Percentiles rank a stretch among this genome's conserved stretches.
phyloP scores from a whole-genome alignment of 2,329 filamentous ascomycete genomes.

The Neonectria hederae region DNA sequence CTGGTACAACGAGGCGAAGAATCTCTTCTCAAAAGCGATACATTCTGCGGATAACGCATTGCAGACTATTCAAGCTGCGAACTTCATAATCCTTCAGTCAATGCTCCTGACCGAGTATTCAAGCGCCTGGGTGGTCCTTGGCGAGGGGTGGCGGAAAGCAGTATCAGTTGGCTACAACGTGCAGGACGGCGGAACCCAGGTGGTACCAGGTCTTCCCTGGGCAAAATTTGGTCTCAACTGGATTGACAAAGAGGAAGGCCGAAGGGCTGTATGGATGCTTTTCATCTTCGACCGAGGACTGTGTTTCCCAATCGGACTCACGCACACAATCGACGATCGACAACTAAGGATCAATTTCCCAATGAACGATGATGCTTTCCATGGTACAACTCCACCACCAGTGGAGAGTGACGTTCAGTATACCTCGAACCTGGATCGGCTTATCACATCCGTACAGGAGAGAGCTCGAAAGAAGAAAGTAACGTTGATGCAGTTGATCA shows the following conservation, averaged over 20 bases:
- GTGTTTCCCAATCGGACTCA: constrained; percentile 38
- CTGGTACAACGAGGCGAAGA: constrained; percentile 35
- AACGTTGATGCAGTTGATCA: constrained; percentile 33
- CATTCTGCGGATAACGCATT: constrained; percentile 25
- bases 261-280: constrained; percentile 36
- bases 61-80: constrained; percentile 34
- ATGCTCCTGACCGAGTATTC: constrained; percentile 32
- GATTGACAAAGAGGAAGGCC: constrained; percentile 35
- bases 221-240: constrained; percentile 13
- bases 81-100: constrained; percentile 35
- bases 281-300: constrained; percentile 39
- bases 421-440: constrained; percentile 24
- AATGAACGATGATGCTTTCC: constrained; percentile 35
- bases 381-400: constrained; percentile 7
- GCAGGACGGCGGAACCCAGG: constrained; percentile 10
- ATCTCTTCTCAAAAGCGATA: constrained; percentile 26
- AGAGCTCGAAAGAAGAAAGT: constrained; percentile 14
- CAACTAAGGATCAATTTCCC: constrained; percentile 36
- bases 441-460: constrained; percentile 30
- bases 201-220: constrained; percentile 20
- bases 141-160: constrained; percentile 39
- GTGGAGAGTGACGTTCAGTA: constrained; percentile 2
- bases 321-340: constrained; percentile 39
- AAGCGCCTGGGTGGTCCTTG: constrained; percentile 31
- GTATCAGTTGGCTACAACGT: constrained; percentile 33